Conservation (phyloP, 139 green algal species). For the Chlamydomonas incerta region DNA sequence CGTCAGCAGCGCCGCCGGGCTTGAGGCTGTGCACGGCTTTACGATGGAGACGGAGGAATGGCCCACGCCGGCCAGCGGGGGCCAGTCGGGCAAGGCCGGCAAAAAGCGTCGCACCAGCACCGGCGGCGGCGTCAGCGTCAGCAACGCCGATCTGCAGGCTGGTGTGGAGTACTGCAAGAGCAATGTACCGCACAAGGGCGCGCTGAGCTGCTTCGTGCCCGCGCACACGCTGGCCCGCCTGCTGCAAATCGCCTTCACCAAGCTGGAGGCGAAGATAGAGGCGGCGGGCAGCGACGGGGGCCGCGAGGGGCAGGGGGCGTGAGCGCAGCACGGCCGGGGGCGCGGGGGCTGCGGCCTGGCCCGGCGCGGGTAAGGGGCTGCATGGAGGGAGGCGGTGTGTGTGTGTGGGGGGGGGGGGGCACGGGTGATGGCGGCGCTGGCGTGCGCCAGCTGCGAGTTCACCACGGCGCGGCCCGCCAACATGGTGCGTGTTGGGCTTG, state of each 20-base stretch:
- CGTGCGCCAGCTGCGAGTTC: slow-evolving; percentile 55
- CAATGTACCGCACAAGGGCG: neutral
- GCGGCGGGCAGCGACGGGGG: no score
- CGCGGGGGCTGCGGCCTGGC: neutral
- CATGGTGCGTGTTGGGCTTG: slow-evolving; percentile 43
- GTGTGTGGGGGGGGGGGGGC: no score
- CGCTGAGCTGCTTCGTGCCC: neutral
- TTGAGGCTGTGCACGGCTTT: neutral
- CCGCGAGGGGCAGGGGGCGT: neutral
- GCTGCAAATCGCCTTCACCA: neutral
- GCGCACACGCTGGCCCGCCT: neutral
- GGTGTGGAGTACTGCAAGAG: neutral
- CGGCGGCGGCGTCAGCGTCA: neutral
- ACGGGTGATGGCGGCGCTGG: slow-evolving; percentile 33
- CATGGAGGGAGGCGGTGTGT: no score
- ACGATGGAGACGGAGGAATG: neutral
- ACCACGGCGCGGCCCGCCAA: slow-evolving; percentile 60
- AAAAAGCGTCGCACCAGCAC: neutral
- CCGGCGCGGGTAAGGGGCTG: no score
- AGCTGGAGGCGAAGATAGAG: no score
- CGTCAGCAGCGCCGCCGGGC: no score
- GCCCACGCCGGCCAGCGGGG: neutral
- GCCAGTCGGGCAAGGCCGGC: neutral
- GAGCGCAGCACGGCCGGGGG: neutral
- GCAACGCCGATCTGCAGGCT: neutral